Evolutionary conservation across 768 basidiomycete genomes (phyloP).

Genomic region (Mycena kentingensis): DNA sequence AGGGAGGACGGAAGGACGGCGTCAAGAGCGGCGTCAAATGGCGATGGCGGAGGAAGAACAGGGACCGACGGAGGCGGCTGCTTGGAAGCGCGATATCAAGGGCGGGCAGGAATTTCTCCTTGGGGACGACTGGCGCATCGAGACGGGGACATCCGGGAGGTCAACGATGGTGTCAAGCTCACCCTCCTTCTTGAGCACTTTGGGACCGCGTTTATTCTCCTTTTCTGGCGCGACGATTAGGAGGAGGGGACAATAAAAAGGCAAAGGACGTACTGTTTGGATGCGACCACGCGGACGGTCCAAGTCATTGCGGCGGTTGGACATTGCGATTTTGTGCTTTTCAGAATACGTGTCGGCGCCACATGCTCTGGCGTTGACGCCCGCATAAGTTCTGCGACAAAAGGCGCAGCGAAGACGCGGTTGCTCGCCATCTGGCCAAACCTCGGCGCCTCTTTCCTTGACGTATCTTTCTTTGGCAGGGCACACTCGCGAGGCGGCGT

Average conservation of each 20-base stretch:
- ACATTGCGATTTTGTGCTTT: conserved; percentile 89
- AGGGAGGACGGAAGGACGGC: conserved; percentile 76
- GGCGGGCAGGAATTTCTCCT: conserved; percentile 36
- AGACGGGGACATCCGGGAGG: conserved; percentile 17
- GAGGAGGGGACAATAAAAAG: background rate
- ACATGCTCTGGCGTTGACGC: conserved; percentile 90
- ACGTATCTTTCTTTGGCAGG: conserved; percentile 82
- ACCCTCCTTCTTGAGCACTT: conserved; percentile 14
- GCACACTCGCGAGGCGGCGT: conserved; percentile 85
- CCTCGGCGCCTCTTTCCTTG: conserved; percentile 65
- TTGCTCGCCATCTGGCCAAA: conserved; percentile 81
- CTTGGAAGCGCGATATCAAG: conserved; percentile 37
- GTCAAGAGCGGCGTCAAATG: conserved; percentile 75
- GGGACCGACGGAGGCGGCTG: conserved; percentile 34
- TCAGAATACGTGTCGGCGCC: conserved; percentile 87
- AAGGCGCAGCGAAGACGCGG: conserved; percentile 82
- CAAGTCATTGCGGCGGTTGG: conserved; percentile 73
- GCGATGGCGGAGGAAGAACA: conserved; percentile 59
- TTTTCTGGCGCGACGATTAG: conserved; percentile 43
- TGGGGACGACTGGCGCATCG: conserved; percentile 29
- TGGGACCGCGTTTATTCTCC: conserved; percentile 46
- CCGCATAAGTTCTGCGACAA: conserved; percentile 80
- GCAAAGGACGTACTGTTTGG: conserved; percentile 62
- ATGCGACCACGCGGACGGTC: conserved; percentile 66
- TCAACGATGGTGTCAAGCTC: conserved; percentile 8